Evolutionary conservation across 768 basidiomycete species (phyloP).

Genomic region (Pulveroboletus ravenelii): DNA sequence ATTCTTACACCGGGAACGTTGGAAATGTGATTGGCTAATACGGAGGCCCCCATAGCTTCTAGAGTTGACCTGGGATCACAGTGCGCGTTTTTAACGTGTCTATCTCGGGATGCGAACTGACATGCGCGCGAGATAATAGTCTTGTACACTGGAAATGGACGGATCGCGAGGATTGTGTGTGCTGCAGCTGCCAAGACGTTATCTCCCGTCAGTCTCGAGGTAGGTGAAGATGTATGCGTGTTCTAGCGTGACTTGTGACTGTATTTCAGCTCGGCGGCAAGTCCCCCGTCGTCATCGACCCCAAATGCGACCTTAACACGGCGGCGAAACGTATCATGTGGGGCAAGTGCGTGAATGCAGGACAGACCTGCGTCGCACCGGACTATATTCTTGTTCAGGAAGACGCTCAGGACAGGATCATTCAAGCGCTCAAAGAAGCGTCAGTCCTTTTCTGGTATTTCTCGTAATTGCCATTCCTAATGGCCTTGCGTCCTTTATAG

Average conservation of each 20-base stretch:
- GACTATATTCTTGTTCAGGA: conserved; percentile 49
- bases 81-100: conserved; percentile 26
- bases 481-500: conserved; percentile 1
- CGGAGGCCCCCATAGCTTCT: conserved; percentile 44
- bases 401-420: conserved; percentile 35
- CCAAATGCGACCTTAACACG: conserved; percentile 57
- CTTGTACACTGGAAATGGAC: conserved; percentile 55
- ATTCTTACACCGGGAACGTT: neutral
- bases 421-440: conserved; percentile 40
- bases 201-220: conserved; percentile 62
- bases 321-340: conserved; percentile 72
- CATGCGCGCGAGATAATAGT: conserved; percentile 16
- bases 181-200: conserved; percentile 73
- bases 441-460: conserved; percentile 23
- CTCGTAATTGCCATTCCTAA: neutral
- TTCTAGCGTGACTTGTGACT: neutral
- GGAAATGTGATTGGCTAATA: neutral
- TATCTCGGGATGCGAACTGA: neutral
- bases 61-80: conserved; percentile 64
- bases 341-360: conserved; percentile 77
- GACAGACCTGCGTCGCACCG: conserved; percentile 69
- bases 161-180: conserved; percentile 64
- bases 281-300: conserved; percentile 70
- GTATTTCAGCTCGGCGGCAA: conserved; percentile 59
- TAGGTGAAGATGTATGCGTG: conserved; percentile 17